These are phyloP conservation scores for Trichoderma sp. DNA, from an alignment of 2,329 filamentous ascomycete genomes.

Conservation along the genomic window DNA sequence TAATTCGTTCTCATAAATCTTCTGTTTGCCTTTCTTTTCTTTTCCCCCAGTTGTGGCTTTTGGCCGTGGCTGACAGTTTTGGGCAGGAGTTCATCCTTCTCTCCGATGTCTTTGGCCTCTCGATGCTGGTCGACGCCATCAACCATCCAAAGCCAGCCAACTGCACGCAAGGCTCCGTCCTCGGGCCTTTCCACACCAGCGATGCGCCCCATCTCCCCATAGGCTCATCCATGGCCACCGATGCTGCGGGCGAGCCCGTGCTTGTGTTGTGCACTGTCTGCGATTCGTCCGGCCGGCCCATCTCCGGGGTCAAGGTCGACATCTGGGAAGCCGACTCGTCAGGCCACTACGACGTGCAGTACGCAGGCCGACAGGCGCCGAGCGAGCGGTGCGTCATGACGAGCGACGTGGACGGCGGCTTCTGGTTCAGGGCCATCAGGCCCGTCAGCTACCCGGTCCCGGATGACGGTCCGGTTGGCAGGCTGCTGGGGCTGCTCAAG, in stretches of 20 bases:
- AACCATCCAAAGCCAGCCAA: slow-evolving; percentile 71
- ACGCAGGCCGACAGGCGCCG: slow-evolving; percentile 54
- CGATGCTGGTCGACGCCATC: slow-evolving; percentile 73
- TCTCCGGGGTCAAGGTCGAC: slow-evolving; percentile 67
- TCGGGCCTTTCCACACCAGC: slow-evolving; percentile 79
- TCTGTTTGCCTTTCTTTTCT: not conserved
- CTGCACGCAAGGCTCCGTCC: slow-evolving; percentile 74
- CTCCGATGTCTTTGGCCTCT: slow-evolving; percentile 73
- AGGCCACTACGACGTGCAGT: slow-evolving; percentile 76
- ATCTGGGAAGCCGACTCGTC: slow-evolving; percentile 79
- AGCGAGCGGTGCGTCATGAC: slow-evolving; percentile 39
- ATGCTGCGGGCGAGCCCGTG: slow-evolving; percentile 65
- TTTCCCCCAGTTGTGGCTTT: not conserved
- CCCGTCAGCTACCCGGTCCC: slow-evolving; percentile 87
- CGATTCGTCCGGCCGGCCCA: slow-evolving; percentile 61
- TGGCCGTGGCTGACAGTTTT: not conserved
- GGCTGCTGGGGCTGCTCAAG: slow-evolving; percentile 64
- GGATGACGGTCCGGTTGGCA: slow-evolving; percentile 79
- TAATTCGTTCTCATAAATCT: not conserved
- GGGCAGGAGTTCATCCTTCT: slow-evolving; percentile 72
- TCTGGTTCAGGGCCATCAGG: slow-evolving; percentile 84
- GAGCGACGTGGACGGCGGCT: slow-evolving; percentile 36
- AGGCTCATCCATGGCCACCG: slow-evolving; percentile 63
- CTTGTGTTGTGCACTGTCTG: slow-evolving; percentile 68
- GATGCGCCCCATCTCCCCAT: slow-evolving; percentile 59